These are phyloP conservation scores for Podaxis rugospora DNA, from an alignment of 768 basidiomycete species.

Conservation along the genomic window DNA sequence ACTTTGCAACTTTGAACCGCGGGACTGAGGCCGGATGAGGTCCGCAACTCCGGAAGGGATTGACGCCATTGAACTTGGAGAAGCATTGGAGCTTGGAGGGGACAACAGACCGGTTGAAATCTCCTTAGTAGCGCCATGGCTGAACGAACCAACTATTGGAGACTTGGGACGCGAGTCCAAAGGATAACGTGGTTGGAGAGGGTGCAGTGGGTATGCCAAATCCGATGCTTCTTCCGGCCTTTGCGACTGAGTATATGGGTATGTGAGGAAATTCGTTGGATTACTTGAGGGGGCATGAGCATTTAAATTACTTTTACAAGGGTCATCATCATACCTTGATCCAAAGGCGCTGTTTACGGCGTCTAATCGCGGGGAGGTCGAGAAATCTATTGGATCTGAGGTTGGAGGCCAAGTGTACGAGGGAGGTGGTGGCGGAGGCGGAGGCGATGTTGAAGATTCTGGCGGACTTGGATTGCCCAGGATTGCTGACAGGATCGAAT, in stretches of 20 bases:
- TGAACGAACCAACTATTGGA: constrained; percentile 30
- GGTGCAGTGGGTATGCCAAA: constrained; percentile 37
- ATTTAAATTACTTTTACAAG: constrained; percentile 29
- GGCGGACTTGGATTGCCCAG: constrained; percentile 71
- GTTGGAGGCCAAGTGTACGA: constrained; percentile 40
- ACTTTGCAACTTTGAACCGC: constrained; percentile 44
- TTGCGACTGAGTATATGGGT: constrained; percentile 38
- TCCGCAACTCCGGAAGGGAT: constrained; percentile 35
- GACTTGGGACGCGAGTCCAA: constrained; percentile 39
- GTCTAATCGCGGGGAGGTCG: constrained; percentile 29
- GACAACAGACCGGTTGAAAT: constrained; percentile 29
- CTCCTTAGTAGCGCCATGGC: constrained; percentile 25
- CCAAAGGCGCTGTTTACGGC: constrained; percentile 21
- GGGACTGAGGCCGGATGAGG: constrained; percentile 22
- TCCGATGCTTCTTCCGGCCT: constrained; percentile 34
- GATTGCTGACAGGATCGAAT: constrained; percentile 90
- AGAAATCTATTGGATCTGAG: constrained; percentile 32
- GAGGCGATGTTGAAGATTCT: constrained; percentile 40
- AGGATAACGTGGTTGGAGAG: constrained; percentile 50
- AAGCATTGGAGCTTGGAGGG: constrained; percentile 33
- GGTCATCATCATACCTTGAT: constrained; percentile 31
- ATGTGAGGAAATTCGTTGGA: constrained; percentile 39
- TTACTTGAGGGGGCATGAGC: constrained; percentile 29
- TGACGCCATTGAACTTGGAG: constrained; percentile 36
- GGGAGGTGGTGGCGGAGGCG: constrained; percentile 30